Conservation (phyloP, 2,329 filamentous ascomycete genomes). For the Penicillium psychrosexuale region DNA sequence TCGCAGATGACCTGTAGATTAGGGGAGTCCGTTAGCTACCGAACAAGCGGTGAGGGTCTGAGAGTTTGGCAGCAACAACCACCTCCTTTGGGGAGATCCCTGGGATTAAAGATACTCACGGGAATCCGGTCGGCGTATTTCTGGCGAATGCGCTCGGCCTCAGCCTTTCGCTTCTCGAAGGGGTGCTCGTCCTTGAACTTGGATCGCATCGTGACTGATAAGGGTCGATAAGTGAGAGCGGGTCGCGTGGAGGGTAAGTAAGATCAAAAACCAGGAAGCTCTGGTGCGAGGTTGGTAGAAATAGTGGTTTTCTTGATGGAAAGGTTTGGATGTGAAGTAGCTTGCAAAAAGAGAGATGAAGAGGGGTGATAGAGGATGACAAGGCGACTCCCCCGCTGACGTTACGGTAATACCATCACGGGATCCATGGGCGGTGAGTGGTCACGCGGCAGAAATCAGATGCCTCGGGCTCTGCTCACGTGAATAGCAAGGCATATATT, state of each 20-base stretch:
- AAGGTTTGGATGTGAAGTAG: slow-evolving; percentile 11
- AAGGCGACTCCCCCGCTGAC: slow-evolving; percentile 30
- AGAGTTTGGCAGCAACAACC: not conserved
- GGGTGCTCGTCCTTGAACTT: slow-evolving; percentile 99
- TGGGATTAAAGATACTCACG: slow-evolving; percentile 56
- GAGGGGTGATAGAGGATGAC: slow-evolving; percentile 29
- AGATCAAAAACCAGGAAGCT: slow-evolving; percentile 7
- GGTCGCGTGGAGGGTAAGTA: slow-evolving; percentile 17
- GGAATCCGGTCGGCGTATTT: slow-evolving; percentile 99
- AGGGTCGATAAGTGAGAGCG: slow-evolving; percentile 26
- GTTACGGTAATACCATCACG: slow-evolving; percentile 26
- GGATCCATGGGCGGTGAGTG: slow-evolving; percentile 22
- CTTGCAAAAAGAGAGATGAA: slow-evolving; percentile 18
- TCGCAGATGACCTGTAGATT: slow-evolving; percentile 86
- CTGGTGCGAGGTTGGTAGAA: slow-evolving; percentile 19
- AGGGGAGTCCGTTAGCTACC: slow-evolving; percentile 25
- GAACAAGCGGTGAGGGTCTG: slow-evolving; percentile 33
- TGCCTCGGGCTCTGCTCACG: slow-evolving; percentile 10
- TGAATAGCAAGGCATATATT: not conserved
- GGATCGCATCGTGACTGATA: slow-evolving; percentile 75
- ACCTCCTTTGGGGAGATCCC: not conserved
- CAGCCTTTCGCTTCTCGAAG: slow-evolving; percentile 99
- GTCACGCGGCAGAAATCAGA: slow-evolving; percentile 12
- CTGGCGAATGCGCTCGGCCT: slow-evolving; percentile 98
- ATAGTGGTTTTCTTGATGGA: slow-evolving; percentile 13